A percentile compares a stretch with the other conserved stretches of the same genome.
Evolutionary conservation across 139 green algal species (phyloP).

Genomic region (Micractinium conductrix): DNA sequence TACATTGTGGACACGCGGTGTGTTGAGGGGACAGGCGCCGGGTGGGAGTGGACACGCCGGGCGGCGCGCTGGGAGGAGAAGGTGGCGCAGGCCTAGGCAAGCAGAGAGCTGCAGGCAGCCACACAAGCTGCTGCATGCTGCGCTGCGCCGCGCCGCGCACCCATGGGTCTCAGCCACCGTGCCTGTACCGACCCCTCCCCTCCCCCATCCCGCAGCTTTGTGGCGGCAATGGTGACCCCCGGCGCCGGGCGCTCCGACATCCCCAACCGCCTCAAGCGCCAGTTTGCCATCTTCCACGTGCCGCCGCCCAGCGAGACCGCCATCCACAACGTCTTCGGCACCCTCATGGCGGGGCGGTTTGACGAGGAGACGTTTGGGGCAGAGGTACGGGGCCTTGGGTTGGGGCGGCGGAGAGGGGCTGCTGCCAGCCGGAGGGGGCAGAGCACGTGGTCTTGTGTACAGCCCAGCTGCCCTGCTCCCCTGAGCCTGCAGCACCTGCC

Average conservation of each 20-base stretch:
- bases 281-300: constrained; percentile 94
- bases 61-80: neutral
- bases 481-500: neutral
- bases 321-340: constrained; percentile 94
- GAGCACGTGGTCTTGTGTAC: no score
- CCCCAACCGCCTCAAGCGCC: constrained; percentile 95
- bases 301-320: constrained; percentile 79
- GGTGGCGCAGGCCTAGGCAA: neutral
- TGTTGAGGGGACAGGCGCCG: neutral
- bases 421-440: no score
- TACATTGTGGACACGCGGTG: constrained; percentile 78
- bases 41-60: neutral
- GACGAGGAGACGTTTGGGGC: constrained; percentile 43
- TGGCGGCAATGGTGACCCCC: constrained; percentile 91
- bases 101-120: neutral
- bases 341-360: constrained; percentile 73
- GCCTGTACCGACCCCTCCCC: no score
- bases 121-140: neutral
- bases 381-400: constrained; percentile 2
- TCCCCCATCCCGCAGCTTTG: constrained; percentile 62
- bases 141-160: no score
- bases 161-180: no score
- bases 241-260: constrained; percentile 95
- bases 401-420: no score
- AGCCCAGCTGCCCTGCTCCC: neutral